Evolutionary conservation across 2,329 filamentous ascomycete genomes (phyloP), one percentile per base, ranked within the genome.

Genomic region (Sporothrix globosa): DNA sequence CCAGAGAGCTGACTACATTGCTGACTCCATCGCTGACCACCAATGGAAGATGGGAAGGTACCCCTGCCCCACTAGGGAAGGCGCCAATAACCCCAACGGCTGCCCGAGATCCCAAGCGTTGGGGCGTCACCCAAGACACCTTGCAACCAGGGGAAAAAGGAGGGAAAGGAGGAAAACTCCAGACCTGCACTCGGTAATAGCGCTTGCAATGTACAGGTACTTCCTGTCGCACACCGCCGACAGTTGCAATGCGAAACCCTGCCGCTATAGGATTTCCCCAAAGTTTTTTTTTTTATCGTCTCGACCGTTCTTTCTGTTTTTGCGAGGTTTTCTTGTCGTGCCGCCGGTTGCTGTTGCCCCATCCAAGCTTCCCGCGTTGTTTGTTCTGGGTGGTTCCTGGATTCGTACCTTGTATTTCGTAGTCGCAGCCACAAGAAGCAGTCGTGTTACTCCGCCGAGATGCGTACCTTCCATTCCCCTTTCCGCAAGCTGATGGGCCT

Each of bases 151-250:
- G 44, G 44, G 11, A 50, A 48, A 46, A 14, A 48, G 19, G 27
- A 19, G 4, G n/a, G 53, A 69, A 50, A 19, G 2, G 54, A 39
- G 44, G 21, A 21, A 27, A 30, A 77, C 6, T 39, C 34, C 1
- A 24, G 44, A 44, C 14, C 24, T 13, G 21, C 19, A 34, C 13
- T 19, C 41, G 41, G 58, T 61, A 30, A 30, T 30, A 63, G 34
- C 58, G 39, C 39, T 21, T 39, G 9, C 21, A 4, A 63, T 70
- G 77, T 78, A 78, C 76, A 71, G 72, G 74, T 78, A 78, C 77
- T 72, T 77, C 70, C 54, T 66, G 69, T 27, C 60, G 54, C 73
- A 74, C 74, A 77, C 74, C 75, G 73, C 76, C 67, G 53, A 34
- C 68, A 67, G 72, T 73, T 69, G 74, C 75, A 74, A 72, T 70